Evolutionary conservation across 805 yeast genomes (phyloP).

Genomic region (Yamadazyma olivae): DNA sequence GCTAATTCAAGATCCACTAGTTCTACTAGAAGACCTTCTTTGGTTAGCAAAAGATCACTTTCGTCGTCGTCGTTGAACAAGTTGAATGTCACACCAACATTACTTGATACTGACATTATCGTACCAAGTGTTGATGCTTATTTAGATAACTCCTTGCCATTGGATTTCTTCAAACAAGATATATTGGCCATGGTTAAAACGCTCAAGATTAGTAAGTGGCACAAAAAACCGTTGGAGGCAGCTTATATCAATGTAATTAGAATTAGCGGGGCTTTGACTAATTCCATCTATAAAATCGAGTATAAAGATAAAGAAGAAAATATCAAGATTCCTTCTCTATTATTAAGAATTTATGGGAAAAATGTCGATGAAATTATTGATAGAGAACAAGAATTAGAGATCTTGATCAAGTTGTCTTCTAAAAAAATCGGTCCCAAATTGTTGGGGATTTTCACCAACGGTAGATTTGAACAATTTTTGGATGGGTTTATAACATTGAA

Average conservation of each 20-base stretch:
- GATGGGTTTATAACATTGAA: constrained; percentile 78
- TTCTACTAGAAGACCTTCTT: constrained; percentile 33
- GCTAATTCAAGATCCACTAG: constrained; percentile 34
- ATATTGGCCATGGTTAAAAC: constrained; percentile 60
- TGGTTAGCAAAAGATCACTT: constrained; percentile 31
- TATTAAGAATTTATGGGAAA: constrained; percentile 84
- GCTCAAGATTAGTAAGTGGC: constrained; percentile 79
- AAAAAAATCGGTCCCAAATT: constrained; percentile 85
- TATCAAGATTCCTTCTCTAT: constrained; percentile 52
- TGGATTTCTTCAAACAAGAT: constrained; percentile 83
- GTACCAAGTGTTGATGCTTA: constrained; percentile 53
- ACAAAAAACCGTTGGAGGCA: constrained; percentile 43
- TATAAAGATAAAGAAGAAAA: constrained; percentile 41
- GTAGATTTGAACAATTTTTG: constrained; percentile 90
- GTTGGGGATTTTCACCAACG: constrained; percentile 87
- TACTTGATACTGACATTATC: constrained; percentile 28
- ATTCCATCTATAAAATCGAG: constrained; percentile 77
- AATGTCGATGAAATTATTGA: constrained; percentile 85
- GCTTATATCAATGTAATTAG: constrained; percentile 53
- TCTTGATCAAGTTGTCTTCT: constrained; percentile 68
- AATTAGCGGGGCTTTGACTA: constrained; percentile 91
- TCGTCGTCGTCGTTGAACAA: constrained; percentile 31
- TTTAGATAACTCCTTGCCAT: constrained; percentile 75
- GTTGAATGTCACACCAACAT: constrained; percentile 24
- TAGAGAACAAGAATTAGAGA: constrained; percentile 72